Evolutionary conservation across 2,329 filamentous ascomycete genomes (phyloP), one percentile per base, ranked within the genome.

Genomic region (Epichloe bromicola): DNA sequence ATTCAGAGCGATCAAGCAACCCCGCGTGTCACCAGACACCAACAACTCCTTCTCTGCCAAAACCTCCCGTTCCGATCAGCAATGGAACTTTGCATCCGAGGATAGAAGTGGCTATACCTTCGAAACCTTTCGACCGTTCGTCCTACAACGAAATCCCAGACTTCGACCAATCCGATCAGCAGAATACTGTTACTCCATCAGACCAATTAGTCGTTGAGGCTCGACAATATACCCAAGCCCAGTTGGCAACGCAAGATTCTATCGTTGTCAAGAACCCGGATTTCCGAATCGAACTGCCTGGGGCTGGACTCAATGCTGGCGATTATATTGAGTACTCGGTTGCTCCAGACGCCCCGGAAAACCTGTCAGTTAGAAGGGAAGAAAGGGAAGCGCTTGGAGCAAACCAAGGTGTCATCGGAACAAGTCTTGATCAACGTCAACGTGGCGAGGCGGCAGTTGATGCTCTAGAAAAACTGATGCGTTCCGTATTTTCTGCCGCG

Each of bases 391-490:
- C 71, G 20, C 64, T 69, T 19, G 71, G 76, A 47, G 74, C 72
- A 7, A 74, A 77, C 12, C 76, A 79, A 51, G 79, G 77, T 47
- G 65, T 79, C 3, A 70, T 84, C 19, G 74, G 79, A 15, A 68
- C 83, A 43, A 80, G 79, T 41, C 71, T 88, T 2, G 88, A 94
- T 60, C 87, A 95, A 65, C 83, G 85, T 48, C 83, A 94, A 59
- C 83, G 89, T 60, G 86, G 85, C 4, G 83, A 95, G 58, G 75
- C 80, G 11, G 85, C 87, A 42, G 74, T 90, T 44, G 71, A 83
- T 49, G 81, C 83, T 50, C 70, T 98, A 12, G 78, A 85, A 51
- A 76, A 78, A 38, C 76, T 89, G 46, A 71, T 94, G 3, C 74
- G 80, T 49, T 80, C 83, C 23, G 75, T 95, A 15, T 88, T 90